These are phyloP conservation scores for Hypoxylon lienhwacheense DNA, from an alignment of 495 filamentous ascomycete species.

Conservation along the genomic window DNA sequence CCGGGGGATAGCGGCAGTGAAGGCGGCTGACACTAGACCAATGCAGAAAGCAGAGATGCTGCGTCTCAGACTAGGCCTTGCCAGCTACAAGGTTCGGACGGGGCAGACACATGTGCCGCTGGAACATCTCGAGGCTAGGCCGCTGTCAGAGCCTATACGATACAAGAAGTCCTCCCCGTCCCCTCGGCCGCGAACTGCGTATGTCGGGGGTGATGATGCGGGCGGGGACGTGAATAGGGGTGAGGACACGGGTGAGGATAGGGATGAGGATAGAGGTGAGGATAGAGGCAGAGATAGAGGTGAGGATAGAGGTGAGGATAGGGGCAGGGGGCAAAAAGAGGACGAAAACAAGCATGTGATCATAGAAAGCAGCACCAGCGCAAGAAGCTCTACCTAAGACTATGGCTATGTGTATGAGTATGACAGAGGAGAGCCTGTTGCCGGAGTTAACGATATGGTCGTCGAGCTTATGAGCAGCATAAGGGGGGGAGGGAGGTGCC, in stretches of 20 bases:
- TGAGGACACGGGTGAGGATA: constrained; percentile 22
- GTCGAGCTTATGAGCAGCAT: not conserved
- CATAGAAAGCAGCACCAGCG: no score
- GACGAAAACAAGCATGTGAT: constrained; percentile 13
- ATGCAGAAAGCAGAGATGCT: constrained; percentile 53
- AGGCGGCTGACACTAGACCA: constrained; percentile 2
- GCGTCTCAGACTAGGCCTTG: constrained; percentile 53
- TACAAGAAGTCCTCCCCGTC: not conserved
- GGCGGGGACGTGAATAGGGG: not conserved
- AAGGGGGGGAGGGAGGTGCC: no score
- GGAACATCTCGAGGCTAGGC: constrained; percentile 42
- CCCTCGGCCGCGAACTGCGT: not conserved
- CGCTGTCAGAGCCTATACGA: constrained; percentile 14
- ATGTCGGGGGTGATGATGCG: not conserved
- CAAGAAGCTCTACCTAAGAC: not conserved
- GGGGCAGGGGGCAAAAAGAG: constrained; percentile 32
- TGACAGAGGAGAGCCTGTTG: not conserved
- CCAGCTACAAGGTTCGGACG: constrained; percentile 57
- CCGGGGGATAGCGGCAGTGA: not conserved
- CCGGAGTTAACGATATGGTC: not conserved
- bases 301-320: constrained; percentile 19
- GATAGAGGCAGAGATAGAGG: constrained; percentile 28
- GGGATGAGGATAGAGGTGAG: constrained; percentile 26
- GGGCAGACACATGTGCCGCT: constrained; percentile 55
- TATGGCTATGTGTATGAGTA: not conserved